Base-by-base conservation (phyloP, 352 stramenopile species). In the Globisporangium mamillatum region DNA sequence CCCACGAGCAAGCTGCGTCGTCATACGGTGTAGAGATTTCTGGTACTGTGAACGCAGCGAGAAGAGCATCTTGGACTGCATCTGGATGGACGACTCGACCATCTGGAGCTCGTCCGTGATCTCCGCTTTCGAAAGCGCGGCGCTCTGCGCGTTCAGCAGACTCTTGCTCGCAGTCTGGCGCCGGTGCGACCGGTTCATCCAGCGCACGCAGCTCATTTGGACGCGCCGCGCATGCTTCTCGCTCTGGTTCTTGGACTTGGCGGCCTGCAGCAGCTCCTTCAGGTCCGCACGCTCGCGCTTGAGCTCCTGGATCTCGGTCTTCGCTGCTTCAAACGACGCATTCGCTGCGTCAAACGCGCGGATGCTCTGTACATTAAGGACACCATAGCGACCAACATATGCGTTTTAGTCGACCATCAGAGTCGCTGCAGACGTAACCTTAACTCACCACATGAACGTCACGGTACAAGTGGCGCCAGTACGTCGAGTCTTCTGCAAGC, bases 151-250 rank as follows among this genome's bases (percentile, higher is more conserved):
- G 14, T 73, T 75, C 3, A 73, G 66, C 9, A 74, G 78, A 20
- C 84, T 79, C 0, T 63, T 68, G 24, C 56, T 58, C 3, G 81
- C 82, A 4, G 75, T 66, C 44, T 76, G 77, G 32, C 84, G 75
- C 48, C 84, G 72, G 2, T 76, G 75, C 25, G 84, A 85, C 29
- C 84, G 77, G 56, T 92, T 92, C 70, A 92, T 82, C 78, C 79
- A 90, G 3, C 74, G 75, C 16, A 90, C 70, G 48, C 84, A 90
- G 64, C 86, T 84, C 84, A 92, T 88, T 54, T 90, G 80, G 60
- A 82, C 64, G 46, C 77, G 71, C 3, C 84, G 78, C 53, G 74
- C 69, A 9, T 77, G 56, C 62, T 90, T 92, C 36, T 90, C 77
- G n/a, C 63, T 76, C 41, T 90, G 70, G 32, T 70, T 66, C 12